A percentile compares a stretch with the other conserved stretches of the same genome.
Evolutionary conservation across 495 filamentous ascomycete genomes (phyloP).

Genomic region (Platismatia glauca): DNA sequence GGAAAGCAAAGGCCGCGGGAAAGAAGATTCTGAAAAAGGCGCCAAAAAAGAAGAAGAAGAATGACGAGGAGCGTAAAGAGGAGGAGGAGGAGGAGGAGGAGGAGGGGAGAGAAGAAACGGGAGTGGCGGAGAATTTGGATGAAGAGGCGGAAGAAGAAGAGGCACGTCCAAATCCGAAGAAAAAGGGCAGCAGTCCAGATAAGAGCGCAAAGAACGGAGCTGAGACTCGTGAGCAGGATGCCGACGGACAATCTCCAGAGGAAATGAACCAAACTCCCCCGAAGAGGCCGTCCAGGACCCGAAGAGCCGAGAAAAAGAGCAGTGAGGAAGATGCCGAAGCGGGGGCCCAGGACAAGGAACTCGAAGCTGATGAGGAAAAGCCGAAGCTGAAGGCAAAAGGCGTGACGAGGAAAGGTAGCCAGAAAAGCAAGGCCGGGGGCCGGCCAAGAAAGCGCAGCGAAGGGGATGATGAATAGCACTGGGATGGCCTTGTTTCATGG

Average conservation of each 20-base stretch:
- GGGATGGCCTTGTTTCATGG: neutral
- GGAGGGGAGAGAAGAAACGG: neutral
- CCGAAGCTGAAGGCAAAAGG: constrained; percentile 10
- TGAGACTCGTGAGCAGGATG: constrained; percentile 25
- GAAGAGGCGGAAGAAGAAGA: neutral
- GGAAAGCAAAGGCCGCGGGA: constrained; percentile 31
- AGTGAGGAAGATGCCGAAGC: constrained; percentile 12
- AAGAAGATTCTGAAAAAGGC: constrained; percentile 27
- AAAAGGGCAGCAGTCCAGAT: neutral
- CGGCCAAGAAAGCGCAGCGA: constrained; percentile 16
- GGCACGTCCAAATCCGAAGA: constrained; percentile 3
- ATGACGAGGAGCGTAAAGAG: neutral
- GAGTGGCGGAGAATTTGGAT: no score
- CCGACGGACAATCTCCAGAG: constrained; percentile 20
- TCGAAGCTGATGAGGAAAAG: constrained; percentile 17
- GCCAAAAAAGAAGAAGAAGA: neutral
- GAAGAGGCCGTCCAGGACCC: constrained; percentile 24
- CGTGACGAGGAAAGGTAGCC: constrained; percentile 11
- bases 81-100: neutral
- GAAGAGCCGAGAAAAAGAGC: constrained; percentile 15
- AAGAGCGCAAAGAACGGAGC: neutral
- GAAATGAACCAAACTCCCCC: constrained; percentile 20
- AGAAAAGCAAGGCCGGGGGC: constrained; percentile 19
- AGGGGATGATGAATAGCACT: constrained; percentile 17
- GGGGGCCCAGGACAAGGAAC: constrained; percentile 18